Percentiles rank a stretch among this genome's conserved stretches.
phyloP scores from a whole-genome alignment of 2,329 filamentous ascomycete genomes.

The Cladosporium sp. region DNA sequence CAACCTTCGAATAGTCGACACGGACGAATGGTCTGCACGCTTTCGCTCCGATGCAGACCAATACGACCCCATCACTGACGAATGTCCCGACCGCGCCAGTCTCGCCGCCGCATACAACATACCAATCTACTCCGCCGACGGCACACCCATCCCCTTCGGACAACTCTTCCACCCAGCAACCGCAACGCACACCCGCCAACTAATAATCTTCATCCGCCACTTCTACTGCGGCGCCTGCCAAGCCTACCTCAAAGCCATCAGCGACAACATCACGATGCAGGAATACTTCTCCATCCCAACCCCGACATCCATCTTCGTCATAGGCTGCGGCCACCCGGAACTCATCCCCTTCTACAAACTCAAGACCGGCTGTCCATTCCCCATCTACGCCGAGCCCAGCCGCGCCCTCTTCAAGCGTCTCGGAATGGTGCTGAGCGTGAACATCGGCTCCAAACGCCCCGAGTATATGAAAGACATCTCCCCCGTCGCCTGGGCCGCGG shows the following conservation, averaged over 20 bases:
- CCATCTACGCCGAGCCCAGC: slow-evolving; percentile 35
- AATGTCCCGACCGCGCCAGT: slow-evolving; percentile 30
- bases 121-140: slow-evolving; percentile 56
- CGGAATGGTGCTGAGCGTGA: slow-evolving; percentile 31
- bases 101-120: slow-evolving; percentile 31
- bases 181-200: slow-evolving; percentile 33
- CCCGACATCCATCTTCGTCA: slow-evolving; percentile 34
- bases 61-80: slow-evolving; percentile 25
- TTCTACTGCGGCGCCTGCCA: slow-evolving; percentile 40
- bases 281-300: slow-evolving; percentile 34
- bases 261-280: slow-evolving; percentile 29
- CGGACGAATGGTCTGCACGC: slow-evolving; percentile 32
- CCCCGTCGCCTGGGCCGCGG: slow-evolving; percentile 25
- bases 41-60: slow-evolving; percentile 30
- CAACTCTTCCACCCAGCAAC: slow-evolving; percentile 54
- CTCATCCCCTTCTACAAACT: slow-evolving; percentile 34
- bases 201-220: slow-evolving; percentile 38
- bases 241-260: slow-evolving; percentile 33
- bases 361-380: slow-evolving; percentile 33
- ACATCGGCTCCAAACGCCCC: slow-evolving; percentile 29
- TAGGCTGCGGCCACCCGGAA: slow-evolving; percentile 34
- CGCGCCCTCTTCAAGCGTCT: slow-evolving; percentile 33
- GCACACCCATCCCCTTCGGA: slow-evolving; percentile 57
- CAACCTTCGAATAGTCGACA: slow-evolving; percentile 14
- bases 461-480: slow-evolving; percentile 36